Percentiles rank a stretch among this genome's conserved stretches.
Conservation (phyloP, 225 moss, liverwort and hornwort genomes). For the Bryum argenteum region DNA sequence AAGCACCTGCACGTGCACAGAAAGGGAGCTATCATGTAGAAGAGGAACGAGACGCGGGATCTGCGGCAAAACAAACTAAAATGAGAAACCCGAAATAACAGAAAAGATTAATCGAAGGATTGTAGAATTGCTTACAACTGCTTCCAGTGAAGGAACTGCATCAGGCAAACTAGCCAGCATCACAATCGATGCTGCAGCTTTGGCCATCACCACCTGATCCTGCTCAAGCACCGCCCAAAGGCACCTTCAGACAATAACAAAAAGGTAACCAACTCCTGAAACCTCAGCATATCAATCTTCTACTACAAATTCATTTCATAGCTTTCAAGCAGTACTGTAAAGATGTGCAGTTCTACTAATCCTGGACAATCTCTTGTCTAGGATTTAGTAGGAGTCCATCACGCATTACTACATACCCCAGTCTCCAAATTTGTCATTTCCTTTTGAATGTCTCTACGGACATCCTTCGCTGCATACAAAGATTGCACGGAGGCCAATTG, state of each 20-base stretch:
- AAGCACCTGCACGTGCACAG: constrained; percentile 54
- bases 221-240: constrained; percentile 8
- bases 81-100: constrained; percentile 14
- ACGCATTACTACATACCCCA: constrained; percentile 48
- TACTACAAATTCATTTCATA: background rate
- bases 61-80: constrained; percentile 34
- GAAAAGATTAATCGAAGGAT: background rate
- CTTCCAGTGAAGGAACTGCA: constrained; percentile 51
- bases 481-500: constrained; percentile 5
- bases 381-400: background rate
- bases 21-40: constrained; percentile 45
- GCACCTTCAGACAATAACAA: too few relatives aligned
- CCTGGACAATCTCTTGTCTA: background rate
- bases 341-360: background rate
- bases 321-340: background rate
- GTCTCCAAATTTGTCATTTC: constrained; percentile 59
- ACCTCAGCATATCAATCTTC: background rate
- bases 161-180: constrained; percentile 67
- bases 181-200: constrained; percentile 66
- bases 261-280: too few relatives aligned
- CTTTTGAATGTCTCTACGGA: constrained; percentile 54
- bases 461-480: constrained; percentile 54
- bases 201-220: constrained; percentile 59
- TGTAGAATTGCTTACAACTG: constrained; percentile 41
- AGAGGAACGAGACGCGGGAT: constrained; percentile 52